These are phyloP conservation scores for Septoria petroselini DNA, from an alignment of 2,329 filamentous ascomycete species.

Conservation along the genomic window DNA sequence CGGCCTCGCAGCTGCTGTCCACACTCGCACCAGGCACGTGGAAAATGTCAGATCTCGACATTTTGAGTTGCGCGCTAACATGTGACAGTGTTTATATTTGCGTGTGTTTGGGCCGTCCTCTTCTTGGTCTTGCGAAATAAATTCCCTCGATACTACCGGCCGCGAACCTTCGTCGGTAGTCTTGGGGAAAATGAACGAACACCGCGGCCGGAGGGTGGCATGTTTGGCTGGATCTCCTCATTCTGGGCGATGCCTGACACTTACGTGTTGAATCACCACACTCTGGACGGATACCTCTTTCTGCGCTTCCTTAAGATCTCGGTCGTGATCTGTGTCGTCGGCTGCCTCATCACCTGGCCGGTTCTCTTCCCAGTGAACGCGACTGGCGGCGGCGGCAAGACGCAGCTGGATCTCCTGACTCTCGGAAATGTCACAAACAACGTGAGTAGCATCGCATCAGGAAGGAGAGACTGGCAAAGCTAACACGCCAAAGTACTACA, in stretches of 20 bases:
- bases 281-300: constrained; percentile 87
- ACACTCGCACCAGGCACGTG: constrained; percentile 33
- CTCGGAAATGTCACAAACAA: constrained; percentile 47
- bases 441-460: constrained; percentile 17
- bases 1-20: constrained; percentile 36
- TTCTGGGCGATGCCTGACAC: constrained; percentile 63
- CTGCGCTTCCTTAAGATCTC: constrained; percentile 81
- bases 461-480: background rate
- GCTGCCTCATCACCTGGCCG: constrained; percentile 81
- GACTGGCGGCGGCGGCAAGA: constrained; percentile 65
- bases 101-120: constrained; percentile 36
- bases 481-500: constrained; percentile 45
- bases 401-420: constrained; percentile 72
- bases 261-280: constrained; percentile 83
- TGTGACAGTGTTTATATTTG: constrained; percentile 33
- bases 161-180: constrained; percentile 46
- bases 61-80: background rate
- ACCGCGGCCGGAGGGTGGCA: constrained; percentile 37
- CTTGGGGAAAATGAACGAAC: constrained; percentile 43
- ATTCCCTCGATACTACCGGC: constrained; percentile 47
- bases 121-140: constrained; percentile 45
- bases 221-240: constrained; percentile 45
- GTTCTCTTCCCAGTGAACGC: constrained; percentile 84
- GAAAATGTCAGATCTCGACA: background rate
- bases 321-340: constrained; percentile 75